Evolutionary conservation across 2,329 filamentous ascomycete genomes (phyloP), one percentile per base, ranked within the genome.

Genomic region (Geoglossum cookeanum): DNA sequence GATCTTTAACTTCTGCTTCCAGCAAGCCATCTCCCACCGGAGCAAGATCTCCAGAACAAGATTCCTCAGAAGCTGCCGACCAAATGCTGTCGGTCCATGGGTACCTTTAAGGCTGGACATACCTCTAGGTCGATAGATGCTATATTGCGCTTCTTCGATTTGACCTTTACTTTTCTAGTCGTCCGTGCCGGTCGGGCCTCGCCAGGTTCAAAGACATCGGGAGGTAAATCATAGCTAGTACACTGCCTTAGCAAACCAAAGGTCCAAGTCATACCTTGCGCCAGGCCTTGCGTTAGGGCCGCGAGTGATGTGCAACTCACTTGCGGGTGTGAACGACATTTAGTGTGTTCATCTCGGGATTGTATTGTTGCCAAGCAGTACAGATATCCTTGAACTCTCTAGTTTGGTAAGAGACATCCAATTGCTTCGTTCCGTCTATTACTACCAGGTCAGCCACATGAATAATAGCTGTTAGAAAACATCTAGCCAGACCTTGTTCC

Each of bases 351-450:
- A 87, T 71, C n/a, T 85, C 79, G 11, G 78, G 72, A 61, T 91
- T 76, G 68, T 85, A 94, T 58, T 84, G 81, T 51, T 84, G 75
- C 81, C 87, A 92, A 44, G 76, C 76, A 42, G 75, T 83, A 69
- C 90, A 94, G 56, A 84, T 78, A n/a, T 78, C 76, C 72, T 89
- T 94, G 74, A 96, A 98, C 57, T 88, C 82, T 57, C 85, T 78
- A 32, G 94, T 89, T 63, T 92, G 84, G 64, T 79, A 84, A 22
- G 90, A 76, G 47, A 78, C 75, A 63, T 78, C 74, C 60, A 78
- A 66, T 49, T 73, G 73, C 58, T 73, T 73, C 29, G 72, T 70
- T 35, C 70, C 68, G 59, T 71, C 72, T 69, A 62, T 27, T 15
- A 32, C 39, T 35, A 32, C 11, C 9, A 30, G 32, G 49, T 45